Base-by-base conservation (phyloP, 805 yeast species). In the Dipodascus albidus region DNA sequence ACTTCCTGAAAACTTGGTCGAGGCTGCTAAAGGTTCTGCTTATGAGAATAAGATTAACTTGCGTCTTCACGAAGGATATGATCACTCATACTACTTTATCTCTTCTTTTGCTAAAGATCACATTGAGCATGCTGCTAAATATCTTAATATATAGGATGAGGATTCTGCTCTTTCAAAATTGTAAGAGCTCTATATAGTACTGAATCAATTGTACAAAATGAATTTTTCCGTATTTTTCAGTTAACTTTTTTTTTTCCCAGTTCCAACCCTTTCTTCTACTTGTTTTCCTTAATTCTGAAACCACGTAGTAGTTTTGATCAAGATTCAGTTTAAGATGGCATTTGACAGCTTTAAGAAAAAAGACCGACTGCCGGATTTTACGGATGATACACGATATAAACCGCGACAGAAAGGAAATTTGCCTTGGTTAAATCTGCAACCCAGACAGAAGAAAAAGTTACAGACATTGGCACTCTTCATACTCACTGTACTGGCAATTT, bases 31-130 rank as follows among this genome's bases (percentile, higher is more conserved):
- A 59, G 78, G 76, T 27, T 71, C 85, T 0, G 67, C 69, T 3
- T 83, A 83, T 68, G 77, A 77, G 54, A 85, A 81, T 2, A 74
- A 78, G 53, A 75, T 91, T 54, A 72, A 78, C 27, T 67, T 85
- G 50, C 70, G 79, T 24, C 62, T 80, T 35, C 95, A 79, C 19
- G 89, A 85, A 1, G 96, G 90, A 2, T 91, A 81, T 64, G 97
- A 93, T 64, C 99, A 91, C 66, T 83, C 90, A 50, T 91, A 90
- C 73, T 93, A 78, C 69, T 91, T 89, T 67, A 77, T 91, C 54
- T 77, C 90, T 52, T 70, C 87, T 0, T 90, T 89, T 68, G 84
- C 84, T 11, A 83, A 78, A 53, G 86, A 81, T 35, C 98, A 93
- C 67, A 87, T 96, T 38, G 80, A 77, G 56, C 91, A 83, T 67